A percentile compares a stretch with the other conserved stretches of the same genome.
Conservation (phyloP, 1,284 basidiomycete species). For the Cutaneotrichosporon cavernicola region DNA sequence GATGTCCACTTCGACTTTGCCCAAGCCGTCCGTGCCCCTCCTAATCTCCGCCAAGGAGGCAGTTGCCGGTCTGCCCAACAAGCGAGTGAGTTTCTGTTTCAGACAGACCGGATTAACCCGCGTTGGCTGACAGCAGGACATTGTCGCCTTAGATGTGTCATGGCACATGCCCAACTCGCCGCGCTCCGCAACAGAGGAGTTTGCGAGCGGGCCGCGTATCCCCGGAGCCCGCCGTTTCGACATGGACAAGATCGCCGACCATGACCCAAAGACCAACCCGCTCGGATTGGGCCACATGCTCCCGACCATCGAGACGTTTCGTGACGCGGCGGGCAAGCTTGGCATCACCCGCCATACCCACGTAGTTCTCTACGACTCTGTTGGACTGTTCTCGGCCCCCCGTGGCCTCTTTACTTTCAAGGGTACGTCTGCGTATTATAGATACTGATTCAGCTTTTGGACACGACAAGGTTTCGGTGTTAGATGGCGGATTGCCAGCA, state of each 20-base stretch:
- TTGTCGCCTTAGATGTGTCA: constrained; percentile 47
- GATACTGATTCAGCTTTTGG: constrained; percentile 63
- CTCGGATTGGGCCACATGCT: constrained; percentile 92
- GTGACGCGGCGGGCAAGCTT: constrained; percentile 70
- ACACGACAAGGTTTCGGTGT: constrained; percentile 75
- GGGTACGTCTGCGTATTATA: constrained; percentile 39
- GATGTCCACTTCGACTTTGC: constrained; percentile 2
- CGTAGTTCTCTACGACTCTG: constrained; percentile 85
- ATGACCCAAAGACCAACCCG: constrained; percentile 57
- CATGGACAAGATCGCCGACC: constrained; percentile 64
- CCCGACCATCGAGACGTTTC: constrained; percentile 71
- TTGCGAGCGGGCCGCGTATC: constrained; percentile 58
- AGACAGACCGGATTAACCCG: background rate
- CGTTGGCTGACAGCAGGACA: constrained; percentile 12
- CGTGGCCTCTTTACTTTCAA: constrained; percentile 90
- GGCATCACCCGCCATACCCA: constrained; percentile 74
- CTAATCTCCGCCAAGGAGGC: constrained; percentile 40
- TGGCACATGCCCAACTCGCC: constrained; percentile 54
- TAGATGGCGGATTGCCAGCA: constrained; percentile 82
- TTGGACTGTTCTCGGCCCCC: constrained; percentile 84
- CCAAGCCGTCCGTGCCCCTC: constrained; percentile 30
- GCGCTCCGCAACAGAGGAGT: constrained; percentile 47
- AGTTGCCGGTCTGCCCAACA: constrained; percentile 30
- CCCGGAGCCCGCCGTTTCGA: constrained; percentile 76
- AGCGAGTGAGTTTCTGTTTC: constrained; percentile 10